Base-by-base conservation (phyloP, 257 asterid species). In the Cruciata laevipes region DNA sequence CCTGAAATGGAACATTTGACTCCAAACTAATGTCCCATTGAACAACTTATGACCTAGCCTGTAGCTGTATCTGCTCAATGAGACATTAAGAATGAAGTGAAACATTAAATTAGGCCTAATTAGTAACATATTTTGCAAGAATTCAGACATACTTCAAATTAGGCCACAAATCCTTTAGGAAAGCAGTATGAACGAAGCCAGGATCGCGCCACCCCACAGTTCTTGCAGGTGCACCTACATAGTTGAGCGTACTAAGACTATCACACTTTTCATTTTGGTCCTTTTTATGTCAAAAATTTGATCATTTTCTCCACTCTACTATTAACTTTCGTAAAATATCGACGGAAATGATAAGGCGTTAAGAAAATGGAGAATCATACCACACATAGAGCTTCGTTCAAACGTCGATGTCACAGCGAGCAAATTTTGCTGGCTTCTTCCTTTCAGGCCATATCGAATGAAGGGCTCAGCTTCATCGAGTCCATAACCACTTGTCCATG, bases 401-500 rank as follows among this genome's bases (percentile, higher is more conserved):
- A 93, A 79, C 31, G 97, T 93, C 67, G 88, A 74, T 13, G 99
- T 90, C 77, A 77, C 96, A 8, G 99, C 97, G 25, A 80, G 83
- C 65, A 89, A 85, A 27, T 68, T 89, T 44, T 23, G 69, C 75
- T 66, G 83, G 56, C 78, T 69, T 60, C 77, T 90, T 52, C 91
- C 89, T 75, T 84, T 77, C 31, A 71, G 85, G 62, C 92, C 96
- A 97, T 97, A 93, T 66, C 86, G 84, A 32, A 93, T 86, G 63
- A 93, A 82, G 7, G 99, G 92, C 67, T 82, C 80, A 23, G 97
- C 95, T 63, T 64, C 84, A 60, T 66, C 76, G 68, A 80, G 72
- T 69, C 69, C 84, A 49, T 85, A 88, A 32, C 99, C 97, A 71
- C 99, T 93, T 7, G 99, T 93, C 99, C 99, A 93, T 23, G 97